Evolutionary conservation across 1,284 basidiomycete species (phyloP), one percentile per base, ranked within the genome.

Genomic region (Fomitopsis schrenkii): DNA sequence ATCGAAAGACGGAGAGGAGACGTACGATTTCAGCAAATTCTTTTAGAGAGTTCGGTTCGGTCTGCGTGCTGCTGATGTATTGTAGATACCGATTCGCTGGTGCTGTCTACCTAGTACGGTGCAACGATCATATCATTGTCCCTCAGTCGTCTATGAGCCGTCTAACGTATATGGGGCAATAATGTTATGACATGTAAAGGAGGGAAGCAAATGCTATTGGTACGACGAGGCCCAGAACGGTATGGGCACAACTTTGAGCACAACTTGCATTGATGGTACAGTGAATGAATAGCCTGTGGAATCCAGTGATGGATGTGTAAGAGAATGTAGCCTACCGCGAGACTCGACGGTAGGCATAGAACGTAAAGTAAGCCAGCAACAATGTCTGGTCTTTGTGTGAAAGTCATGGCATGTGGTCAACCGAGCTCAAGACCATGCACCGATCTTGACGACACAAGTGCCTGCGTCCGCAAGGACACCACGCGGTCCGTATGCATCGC

Each of bases 1-100:
- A 7, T 66, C 61, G 67, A 70, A 57, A 62, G 67, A 63, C n/a
- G 73, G 72, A 33, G 78, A 81, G 67, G 77, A 75, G 41, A 68
- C 66, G 22, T 86, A 86, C 64, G 81, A 85, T 67, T 86, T 86
- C 67, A 75, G 76, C 46, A 79, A 79, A 68, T 85, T 81, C 73
- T 85, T 86, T 69, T 81, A 72, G 59, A 72, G 59, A 30, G 22
- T 46, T 56, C 17, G n/a, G 8, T 50, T 33, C 28, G 17, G 9
- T 26, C 28, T 33, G 14, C 14, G 5, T 22, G 22, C 30, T 33
- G 28, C 28, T 14, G 26, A 33, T 30, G 48, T 50, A 50, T 50
- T 1, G 14, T 17, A 4, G 28, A 5, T 40, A 40, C 9, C 12
- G 38, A 40, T 40, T 10, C 1, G 9, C 14, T 40, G 38, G 3